Evolutionary conservation across 768 basidiomycete species (phyloP).

Genomic region (Mycena alexandri): DNA sequence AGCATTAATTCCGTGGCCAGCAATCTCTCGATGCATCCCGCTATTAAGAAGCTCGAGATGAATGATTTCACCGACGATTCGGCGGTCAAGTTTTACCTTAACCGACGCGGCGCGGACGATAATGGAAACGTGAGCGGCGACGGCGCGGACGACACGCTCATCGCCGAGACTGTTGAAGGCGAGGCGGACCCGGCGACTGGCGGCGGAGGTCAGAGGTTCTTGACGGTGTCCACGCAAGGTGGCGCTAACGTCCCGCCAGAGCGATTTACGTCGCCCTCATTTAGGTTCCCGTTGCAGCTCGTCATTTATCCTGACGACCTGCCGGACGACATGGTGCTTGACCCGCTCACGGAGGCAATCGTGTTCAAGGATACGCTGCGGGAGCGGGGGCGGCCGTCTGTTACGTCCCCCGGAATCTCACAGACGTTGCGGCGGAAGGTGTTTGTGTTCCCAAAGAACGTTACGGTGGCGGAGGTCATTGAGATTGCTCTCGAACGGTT

Average conservation of each 20-base stretch:
- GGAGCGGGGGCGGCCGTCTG: constrained; percentile 60
- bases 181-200: constrained; percentile 21
- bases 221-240: constrained; percentile 55
- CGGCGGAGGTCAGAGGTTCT: constrained; percentile 51
- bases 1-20: constrained; percentile 95
- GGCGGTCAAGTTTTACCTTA: constrained; percentile 95
- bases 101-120: constrained; percentile 63
- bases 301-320: constrained; percentile 91
- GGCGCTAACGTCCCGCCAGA: constrained; percentile 69
- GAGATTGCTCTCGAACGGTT: constrained; percentile 93
- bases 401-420: constrained; percentile 66
- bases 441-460: constrained; percentile 93
- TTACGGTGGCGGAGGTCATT: constrained; percentile 96
- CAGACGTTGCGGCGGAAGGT: constrained; percentile 80
- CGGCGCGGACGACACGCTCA: constrained; percentile 58
- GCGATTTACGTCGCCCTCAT: constrained; percentile 85
- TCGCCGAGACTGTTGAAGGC: constrained; percentile 54
- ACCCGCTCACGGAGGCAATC: constrained; percentile 92
- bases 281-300: constrained; percentile 88
- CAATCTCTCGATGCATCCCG: constrained; percentile 94
- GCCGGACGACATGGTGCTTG: constrained; percentile 95
- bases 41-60: constrained; percentile 94
- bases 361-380: constrained; percentile 85
- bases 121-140: constrained; percentile 55
- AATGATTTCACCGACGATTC: constrained; percentile 99